Evolutionary conservation across 768 basidiomycete species (phyloP).

Genomic region (Hortiboletus campestris): DNA sequence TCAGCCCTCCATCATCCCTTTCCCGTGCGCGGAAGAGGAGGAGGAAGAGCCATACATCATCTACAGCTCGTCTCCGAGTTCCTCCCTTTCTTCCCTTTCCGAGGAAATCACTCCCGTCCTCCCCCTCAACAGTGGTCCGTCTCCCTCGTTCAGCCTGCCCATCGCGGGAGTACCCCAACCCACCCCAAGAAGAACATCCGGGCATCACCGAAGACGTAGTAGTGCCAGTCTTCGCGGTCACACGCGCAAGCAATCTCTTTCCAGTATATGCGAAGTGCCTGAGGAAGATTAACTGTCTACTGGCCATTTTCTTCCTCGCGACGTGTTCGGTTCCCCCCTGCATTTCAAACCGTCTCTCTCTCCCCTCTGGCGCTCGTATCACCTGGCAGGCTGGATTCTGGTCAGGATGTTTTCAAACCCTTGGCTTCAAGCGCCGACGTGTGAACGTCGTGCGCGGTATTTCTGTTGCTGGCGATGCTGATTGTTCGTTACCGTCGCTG

Average conservation of each 20-base stretch:
- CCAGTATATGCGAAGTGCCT: constrained; percentile 33
- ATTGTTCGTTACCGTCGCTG: constrained; percentile 21
- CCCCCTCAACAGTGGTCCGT: constrained; percentile 15
- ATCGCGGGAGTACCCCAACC: constrained; percentile 8
- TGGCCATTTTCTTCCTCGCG: too few species aligned
- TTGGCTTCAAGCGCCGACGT: constrained; percentile 15
- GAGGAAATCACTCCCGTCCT: constrained; percentile 29
- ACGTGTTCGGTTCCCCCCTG: not conserved
- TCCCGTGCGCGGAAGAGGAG: constrained; percentile 28
- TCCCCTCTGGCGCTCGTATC: constrained; percentile 5
- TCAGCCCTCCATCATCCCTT: constrained; percentile 22
- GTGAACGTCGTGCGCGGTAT: constrained; percentile 9
- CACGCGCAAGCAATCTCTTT: constrained; percentile 30
- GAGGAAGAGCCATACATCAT: constrained; percentile 34
- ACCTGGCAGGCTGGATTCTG: constrained; percentile 21
- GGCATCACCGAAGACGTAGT: constrained; percentile 31
- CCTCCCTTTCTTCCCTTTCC: constrained; percentile 32
- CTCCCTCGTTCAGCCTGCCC: constrained; percentile 10
- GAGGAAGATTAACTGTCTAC: constrained; percentile 28
- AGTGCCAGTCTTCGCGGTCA: constrained; percentile 34
- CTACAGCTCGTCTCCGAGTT: constrained; percentile 33
- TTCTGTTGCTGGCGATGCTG: constrained; percentile 20
- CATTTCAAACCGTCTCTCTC: not conserved
- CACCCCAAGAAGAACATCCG: constrained; percentile 14
- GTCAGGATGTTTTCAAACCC: constrained; percentile 4